Percentiles rank a stretch among this genome's conserved stretches.
These are phyloP conservation scores for Linnemannia exigua DNA, from an alignment of 192 early-diverging fungal genomes.

Conservation along the genomic window DNA sequence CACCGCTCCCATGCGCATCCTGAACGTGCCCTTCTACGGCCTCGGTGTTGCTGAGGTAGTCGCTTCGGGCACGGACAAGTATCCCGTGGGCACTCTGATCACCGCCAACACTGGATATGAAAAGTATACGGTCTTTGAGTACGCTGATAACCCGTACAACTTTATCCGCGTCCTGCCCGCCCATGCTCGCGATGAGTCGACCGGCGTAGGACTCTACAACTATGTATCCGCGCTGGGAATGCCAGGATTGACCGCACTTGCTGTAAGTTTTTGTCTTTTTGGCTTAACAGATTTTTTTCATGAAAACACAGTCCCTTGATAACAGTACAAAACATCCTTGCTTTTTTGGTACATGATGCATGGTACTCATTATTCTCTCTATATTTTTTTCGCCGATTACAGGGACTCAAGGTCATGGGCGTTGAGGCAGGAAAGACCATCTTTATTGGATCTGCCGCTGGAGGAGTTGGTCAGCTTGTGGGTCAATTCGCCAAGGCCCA, in stretches of 20 bases:
- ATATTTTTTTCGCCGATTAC: too few relatives aligned
- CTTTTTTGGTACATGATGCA: too few relatives aligned
- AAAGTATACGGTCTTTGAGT: constrained; percentile 68
- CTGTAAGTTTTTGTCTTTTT: too few relatives aligned
- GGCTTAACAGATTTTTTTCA: too few relatives aligned
- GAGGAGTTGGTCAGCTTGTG: constrained; percentile 80
- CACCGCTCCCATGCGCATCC: too few relatives aligned
- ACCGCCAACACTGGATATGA: constrained; percentile 68
- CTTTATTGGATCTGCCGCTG: constrained; percentile 86
- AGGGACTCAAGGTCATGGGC: constrained; percentile 72
- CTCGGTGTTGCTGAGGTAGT: constrained; percentile 57
- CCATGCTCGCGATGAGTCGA: constrained; percentile 49
- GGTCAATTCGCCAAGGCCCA: constrained; percentile 87
- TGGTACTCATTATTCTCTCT: too few relatives aligned
- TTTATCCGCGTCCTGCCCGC: constrained; percentile 64
- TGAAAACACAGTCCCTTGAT: too few relatives aligned
- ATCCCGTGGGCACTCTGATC: constrained; percentile 73
- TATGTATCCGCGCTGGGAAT: constrained; percentile 66
- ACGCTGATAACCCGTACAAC: too few relatives aligned
- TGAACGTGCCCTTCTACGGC: constrained; percentile 18
- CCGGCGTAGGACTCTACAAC: constrained; percentile 28
- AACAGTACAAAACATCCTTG: too few relatives aligned
- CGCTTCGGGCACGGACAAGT: constrained; percentile 63
- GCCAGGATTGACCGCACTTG: constrained; percentile 67
- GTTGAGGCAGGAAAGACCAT: constrained; percentile 90